These are phyloP conservation scores for Phtheirospermum japonicum DNA, from an alignment of 257 asterid genomes.

Conservation along the genomic window DNA sequence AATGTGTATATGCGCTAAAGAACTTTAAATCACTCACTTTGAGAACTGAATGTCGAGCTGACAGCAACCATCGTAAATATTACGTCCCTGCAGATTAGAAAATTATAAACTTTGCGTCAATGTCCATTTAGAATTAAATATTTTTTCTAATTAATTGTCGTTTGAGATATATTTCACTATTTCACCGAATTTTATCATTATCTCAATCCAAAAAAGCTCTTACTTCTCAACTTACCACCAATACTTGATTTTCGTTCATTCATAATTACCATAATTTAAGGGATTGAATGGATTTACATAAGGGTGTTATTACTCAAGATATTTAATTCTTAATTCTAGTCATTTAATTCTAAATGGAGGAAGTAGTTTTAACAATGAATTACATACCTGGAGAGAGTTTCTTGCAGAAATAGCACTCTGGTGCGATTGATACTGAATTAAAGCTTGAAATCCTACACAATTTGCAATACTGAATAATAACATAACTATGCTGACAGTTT, in stretches of 20 bases:
- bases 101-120: slow-evolving; percentile 23
- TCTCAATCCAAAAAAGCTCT: too few relatives aligned
- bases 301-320: too few relatives aligned
- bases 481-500: neutral
- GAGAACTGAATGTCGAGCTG: slow-evolving; percentile 98
- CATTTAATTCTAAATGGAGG: too few relatives aligned
- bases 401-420: slow-evolving; percentile 83
- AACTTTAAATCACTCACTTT: slow-evolving; percentile 49
- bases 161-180: too few relatives aligned
- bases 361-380: neutral
- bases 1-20: slow-evolving; percentile 18
- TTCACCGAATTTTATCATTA: too few relatives aligned
- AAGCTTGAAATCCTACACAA: slow-evolving; percentile 88
- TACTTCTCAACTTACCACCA: too few relatives aligned
- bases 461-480: slow-evolving; percentile 26
- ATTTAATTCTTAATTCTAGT: too few relatives aligned
- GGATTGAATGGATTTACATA: too few relatives aligned
- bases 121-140: slow-evolving; percentile 16
- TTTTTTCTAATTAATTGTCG: too few relatives aligned
- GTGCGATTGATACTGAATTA: slow-evolving; percentile 72
- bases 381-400: slow-evolving; percentile 77
- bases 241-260: too few relatives aligned
- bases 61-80: slow-evolving; percentile 97
- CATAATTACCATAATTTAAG: too few relatives aligned
- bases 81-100: slow-evolving; percentile 65